Percentiles rank a stretch among this genome's conserved stretches.
Evolutionary conservation across 1,139 yeast genomes (phyloP).

Genomic region (Pichia sp.): DNA sequence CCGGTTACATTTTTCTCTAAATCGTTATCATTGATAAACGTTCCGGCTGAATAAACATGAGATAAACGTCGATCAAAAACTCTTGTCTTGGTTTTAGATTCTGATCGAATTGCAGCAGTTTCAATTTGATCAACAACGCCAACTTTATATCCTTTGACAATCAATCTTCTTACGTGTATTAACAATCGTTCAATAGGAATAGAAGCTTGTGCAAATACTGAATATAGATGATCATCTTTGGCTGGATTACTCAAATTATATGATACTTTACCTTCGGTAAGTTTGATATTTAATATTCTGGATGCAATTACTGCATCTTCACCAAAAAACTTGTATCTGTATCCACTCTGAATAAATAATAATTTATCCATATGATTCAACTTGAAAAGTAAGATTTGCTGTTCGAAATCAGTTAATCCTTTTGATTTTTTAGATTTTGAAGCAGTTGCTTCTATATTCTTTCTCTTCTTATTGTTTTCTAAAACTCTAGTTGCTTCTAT

Average conservation of each 20-base stretch:
- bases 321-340: slow-evolving; percentile 82
- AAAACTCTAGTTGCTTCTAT: too few species aligned
- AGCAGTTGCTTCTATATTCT: neutral
- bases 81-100: slow-evolving; percentile 35
- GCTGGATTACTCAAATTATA: slow-evolving; percentile 42
- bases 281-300: slow-evolving; percentile 59
- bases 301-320: slow-evolving; percentile 74
- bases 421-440: slow-evolving; percentile 4
- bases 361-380: slow-evolving; percentile 55
- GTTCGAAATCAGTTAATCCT: slow-evolving; percentile 70
- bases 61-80: slow-evolving; percentile 67
- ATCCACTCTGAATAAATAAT: slow-evolving; percentile 82
- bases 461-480: neutral
- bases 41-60: slow-evolving; percentile 75
- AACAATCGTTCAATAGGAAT: slow-evolving; percentile 75
- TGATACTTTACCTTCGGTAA: slow-evolving; percentile 58
- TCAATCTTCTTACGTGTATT: slow-evolving; percentile 62
- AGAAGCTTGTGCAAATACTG: slow-evolving; percentile 73
- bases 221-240: slow-evolving; percentile 37
- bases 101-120: slow-evolving; percentile 64
- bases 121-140: slow-evolving; percentile 87
- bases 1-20: slow-evolving; percentile 18
- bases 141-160: slow-evolving; percentile 63
- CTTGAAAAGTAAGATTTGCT: slow-evolving; percentile 66
- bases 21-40: slow-evolving; percentile 64